Percentiles rank a stretch among this genome's conserved stretches.
These are phyloP conservation scores for Tetrapisispora phaffii DNA, from an alignment of 805 yeast species.

Conservation along the genomic window DNA sequence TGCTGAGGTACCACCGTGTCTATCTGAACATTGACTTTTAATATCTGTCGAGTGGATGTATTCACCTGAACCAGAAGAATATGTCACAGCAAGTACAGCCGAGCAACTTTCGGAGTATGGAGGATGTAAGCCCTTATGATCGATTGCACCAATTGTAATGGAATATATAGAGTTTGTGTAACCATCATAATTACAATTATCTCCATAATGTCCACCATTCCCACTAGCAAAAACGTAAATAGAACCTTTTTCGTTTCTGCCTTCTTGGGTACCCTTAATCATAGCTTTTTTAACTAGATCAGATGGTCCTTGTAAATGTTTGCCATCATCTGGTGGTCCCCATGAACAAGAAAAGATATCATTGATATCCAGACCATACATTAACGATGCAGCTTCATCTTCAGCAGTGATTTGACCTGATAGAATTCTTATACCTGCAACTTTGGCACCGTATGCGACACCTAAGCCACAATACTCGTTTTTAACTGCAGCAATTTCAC, in stretches of 20 bases:
- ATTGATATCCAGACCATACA: conserved; percentile 69
- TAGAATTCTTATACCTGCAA: conserved; percentile 82
- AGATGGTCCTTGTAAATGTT: conserved; percentile 77
- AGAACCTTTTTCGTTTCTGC: conserved; percentile 73
- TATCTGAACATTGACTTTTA: conserved; percentile 52
- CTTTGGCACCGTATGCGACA: conserved; percentile 80
- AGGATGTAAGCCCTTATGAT: conserved; percentile 79
- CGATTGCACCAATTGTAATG: conserved; percentile 90
- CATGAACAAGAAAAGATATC: conserved; percentile 96
- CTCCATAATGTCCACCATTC: conserved; percentile 75
- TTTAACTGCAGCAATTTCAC: conserved; percentile 80
- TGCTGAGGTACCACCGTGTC: conserved; percentile 95
- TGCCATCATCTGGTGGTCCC: conserved; percentile 96
- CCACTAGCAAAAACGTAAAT: conserved; percentile 94
- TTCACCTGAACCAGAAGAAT: conserved; percentile 84
- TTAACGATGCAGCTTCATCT: conserved; percentile 85
- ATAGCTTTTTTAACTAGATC: conserved; percentile 69
- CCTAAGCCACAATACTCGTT: conserved; percentile 93
- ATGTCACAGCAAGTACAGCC: conserved; percentile 89
- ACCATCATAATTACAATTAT: conserved; percentile 94
- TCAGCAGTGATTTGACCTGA: conserved; percentile 72
- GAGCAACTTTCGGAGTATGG: conserved; percentile 86
- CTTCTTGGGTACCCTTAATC: conserved; percentile 73
- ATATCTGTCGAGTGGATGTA: conserved; percentile 84
- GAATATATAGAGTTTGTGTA: conserved; percentile 93